Conservation (phyloP, 371 early-diverging fungal species). For the Rhizopus sp. region DNA sequence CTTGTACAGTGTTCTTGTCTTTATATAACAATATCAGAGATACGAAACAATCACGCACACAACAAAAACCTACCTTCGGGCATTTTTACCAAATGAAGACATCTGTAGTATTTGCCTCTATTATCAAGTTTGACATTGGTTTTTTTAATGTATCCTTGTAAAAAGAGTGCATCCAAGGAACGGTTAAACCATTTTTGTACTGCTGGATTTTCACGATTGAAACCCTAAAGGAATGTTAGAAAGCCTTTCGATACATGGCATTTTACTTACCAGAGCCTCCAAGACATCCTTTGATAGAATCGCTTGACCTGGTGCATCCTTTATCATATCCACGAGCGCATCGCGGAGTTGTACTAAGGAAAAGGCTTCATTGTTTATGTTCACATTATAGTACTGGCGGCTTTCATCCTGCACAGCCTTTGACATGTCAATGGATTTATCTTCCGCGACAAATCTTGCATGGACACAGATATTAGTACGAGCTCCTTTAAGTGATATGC, state of each 20-base stretch:
- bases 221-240: conserved; percentile 29
- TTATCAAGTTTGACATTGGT: conserved; percentile 7
- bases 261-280: conserved; percentile 33
- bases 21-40: not conserved
- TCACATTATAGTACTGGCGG: conserved; percentile 30
- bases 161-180: conserved; percentile 22
- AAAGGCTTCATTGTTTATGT: conserved; percentile 25
- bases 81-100: conserved; percentile 18
- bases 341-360: conserved; percentile 9
- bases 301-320: conserved; percentile 28
- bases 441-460: conserved; percentile 15
- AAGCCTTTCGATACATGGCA: not conserved
- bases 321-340: conserved; percentile 23
- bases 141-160: conserved; percentile 25
- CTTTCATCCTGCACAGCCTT: conserved; percentile 6
- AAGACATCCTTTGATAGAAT: conserved; percentile 36
- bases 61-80: conserved; percentile 18
- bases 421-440: conserved; percentile 1
- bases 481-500: conserved; percentile 17
- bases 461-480: conserved; percentile 44
- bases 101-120: conserved; percentile 15
- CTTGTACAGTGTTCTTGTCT: not conserved
- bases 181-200: conserved; percentile 43
- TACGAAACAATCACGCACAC: not conserved
- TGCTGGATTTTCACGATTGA: conserved; percentile 12